These are phyloP conservation scores for Penicillium macrosclerotiorum DNA, from an alignment of 495 filamentous ascomycete genomes.

Conservation along the genomic window DNA sequence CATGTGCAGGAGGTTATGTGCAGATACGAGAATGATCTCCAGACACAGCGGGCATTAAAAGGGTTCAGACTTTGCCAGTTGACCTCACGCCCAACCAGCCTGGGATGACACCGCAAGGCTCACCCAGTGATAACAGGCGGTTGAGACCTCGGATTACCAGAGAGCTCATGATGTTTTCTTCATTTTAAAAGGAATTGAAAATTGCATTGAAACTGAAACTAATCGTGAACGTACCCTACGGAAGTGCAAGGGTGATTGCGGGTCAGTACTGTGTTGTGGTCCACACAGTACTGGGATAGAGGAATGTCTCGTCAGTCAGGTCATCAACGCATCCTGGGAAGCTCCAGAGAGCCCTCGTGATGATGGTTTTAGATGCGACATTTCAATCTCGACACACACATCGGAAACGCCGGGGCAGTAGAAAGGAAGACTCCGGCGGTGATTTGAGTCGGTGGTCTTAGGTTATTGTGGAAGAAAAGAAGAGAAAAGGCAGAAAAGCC, in stretches of 20 bases:
- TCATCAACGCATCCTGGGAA: conserved; percentile 98
- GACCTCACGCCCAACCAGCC: conserved; percentile 70
- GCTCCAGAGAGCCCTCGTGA: conserved; percentile 86
- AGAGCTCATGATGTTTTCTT: conserved; percentile 60
- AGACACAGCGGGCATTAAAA: too few species aligned
- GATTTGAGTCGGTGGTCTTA: conserved; percentile 95
- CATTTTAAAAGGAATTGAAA: conserved; percentile 32
- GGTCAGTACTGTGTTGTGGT: too few species aligned
- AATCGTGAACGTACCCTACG: conserved; percentile 23
- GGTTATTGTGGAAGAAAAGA: conserved; percentile 47
- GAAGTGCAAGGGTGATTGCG: too few species aligned
- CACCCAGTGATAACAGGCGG: conserved; percentile 51
- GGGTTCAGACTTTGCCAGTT: conserved; percentile 73
- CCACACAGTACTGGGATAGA: too few species aligned
- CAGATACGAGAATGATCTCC: too few species aligned
- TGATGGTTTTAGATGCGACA: conserved; percentile 97
- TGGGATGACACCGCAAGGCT: conserved; percentile 5
- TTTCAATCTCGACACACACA: conserved; percentile 79
- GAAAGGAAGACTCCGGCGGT: conserved; percentile 62
- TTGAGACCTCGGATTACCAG: conserved; percentile 80
- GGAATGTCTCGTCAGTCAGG: conserved; percentile 81
- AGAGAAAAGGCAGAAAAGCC: conserved; percentile 14
- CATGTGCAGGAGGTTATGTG: neutral
- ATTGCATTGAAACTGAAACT: conserved; percentile 7
- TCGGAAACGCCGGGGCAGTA: conserved; percentile 84